Base-by-base conservation (phyloP, 805 yeast species). In the Yamadazyma insecticola region DNA sequence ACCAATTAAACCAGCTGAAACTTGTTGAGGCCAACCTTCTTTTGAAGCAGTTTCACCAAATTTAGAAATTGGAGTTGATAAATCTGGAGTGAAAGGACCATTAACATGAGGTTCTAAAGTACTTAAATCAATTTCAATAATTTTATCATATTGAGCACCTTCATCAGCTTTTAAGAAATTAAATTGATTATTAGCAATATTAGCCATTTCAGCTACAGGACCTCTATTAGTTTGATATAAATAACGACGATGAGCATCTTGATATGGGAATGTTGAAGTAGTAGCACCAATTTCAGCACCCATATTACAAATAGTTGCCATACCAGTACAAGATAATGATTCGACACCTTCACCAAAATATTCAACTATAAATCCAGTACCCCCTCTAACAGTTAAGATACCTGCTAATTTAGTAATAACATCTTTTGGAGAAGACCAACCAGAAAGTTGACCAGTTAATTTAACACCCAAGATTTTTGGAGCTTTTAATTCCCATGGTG, bases 231-330 rank as follows among this genome's bases (percentile, higher is more conserved):
- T 92, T 26, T 95, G 88, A 33, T 72, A 54, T 55, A 92, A 72
- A 65, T 87, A 92, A 41, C 85, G 72, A 48, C 67, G 71, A 69
- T 82, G 87, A 32, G 89, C 81, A 30, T 74, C 76, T 51, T 82
- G 88, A 75, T 79, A 90, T 41, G 98, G 98, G 87, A 92, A 92
- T 35, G 86, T 78, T 15, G 97, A 90, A 26, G 98, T 92, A 22
- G 98, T 92, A 26, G 98, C 98, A 63, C 98, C 98, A 37, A 92
- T 88, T 67, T 92, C 98, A 33, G 98, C 98, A 58, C 98, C 98
- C 98, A 92, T 92, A 65, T 92, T 92, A 75, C 97, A 90, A 60
- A 92, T 90, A 39, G 98, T 92, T 40, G 95, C 98, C 98, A 92
- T 92, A 69, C 98, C 98, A 21, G 98, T 92, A 70, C 96, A 87